Base-by-base conservation (phyloP, 106 monocot species). In the Posidonia australis region DNA sequence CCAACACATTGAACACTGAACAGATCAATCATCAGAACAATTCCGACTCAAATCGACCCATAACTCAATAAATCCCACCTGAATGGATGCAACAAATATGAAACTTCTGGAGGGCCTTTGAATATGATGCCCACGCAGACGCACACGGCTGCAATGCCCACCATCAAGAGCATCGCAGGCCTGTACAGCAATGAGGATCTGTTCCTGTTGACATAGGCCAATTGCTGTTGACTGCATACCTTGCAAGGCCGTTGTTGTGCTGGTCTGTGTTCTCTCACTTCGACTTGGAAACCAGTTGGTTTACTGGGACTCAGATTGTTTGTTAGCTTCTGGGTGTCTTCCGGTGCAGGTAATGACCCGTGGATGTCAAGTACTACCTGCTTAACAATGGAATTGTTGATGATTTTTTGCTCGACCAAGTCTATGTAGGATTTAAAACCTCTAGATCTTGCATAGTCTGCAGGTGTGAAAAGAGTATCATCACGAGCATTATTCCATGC, bases 91-190 rank as follows among this genome's bases (percentile, higher is more conserved):
- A 67, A 19, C 9, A 68, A 70, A 68, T 29, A 84, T 3, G 21
- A 19, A 60, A 92, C 84, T n/a, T 73, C 77, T 0, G 92, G 92
- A 1, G 70, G 72, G 2, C 77, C 75, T 64, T 88, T 83, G 41
- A 87, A 68, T 13, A 92, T 65, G 60, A 92, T 32, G 13, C 92
- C 84, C 9, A 92, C 84, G 21, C 92, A 92, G 12, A 92, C 87
- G 44, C 92, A 92, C 3, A 92, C 87, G 0, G 82, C 84, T 0
- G 92, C 87, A 22, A 87, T 78, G 3, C 80, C 84, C 17, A 92
- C 77, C 82, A 92, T 67, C 1, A 76, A 70, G 6, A 92, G 73
- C 87, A 87, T 82, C 17, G 73, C 78, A 12, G 92, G 92, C 45
- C 84, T 72, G 64, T 82, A 84, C 61, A 78, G 13, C 51, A 88